phyloP scores from a whole-genome alignment of 345 rosid genomes.

The Stellera chamaejasme region DNA sequence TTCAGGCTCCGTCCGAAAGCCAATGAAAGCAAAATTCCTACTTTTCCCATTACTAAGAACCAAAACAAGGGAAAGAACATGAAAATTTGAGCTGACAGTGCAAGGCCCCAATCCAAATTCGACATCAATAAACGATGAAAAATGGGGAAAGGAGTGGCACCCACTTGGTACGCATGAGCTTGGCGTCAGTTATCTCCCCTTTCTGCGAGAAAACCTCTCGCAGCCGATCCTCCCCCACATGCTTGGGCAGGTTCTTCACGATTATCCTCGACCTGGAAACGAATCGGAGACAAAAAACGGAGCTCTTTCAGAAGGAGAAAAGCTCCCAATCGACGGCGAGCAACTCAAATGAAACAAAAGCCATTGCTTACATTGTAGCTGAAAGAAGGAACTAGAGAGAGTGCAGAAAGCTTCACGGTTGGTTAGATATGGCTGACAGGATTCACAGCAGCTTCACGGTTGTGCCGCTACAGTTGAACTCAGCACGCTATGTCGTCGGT shows the following conservation, averaged over 20 bases:
- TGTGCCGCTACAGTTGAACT: too few relatives aligned
- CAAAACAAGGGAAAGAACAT: not conserved
- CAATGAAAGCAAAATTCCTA: conserved; percentile 83
- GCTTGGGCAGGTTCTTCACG: conserved; percentile 72
- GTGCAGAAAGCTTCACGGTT: too few relatives aligned
- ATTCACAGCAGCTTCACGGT: too few relatives aligned
- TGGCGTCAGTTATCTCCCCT: conserved; percentile 79
- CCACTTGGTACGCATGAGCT: conserved; percentile 71
- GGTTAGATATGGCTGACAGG: too few relatives aligned
- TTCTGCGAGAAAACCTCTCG: conserved; percentile 64
- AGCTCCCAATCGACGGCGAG: too few relatives aligned
- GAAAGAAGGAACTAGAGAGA: too few relatives aligned
- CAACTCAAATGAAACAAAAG: too few relatives aligned
- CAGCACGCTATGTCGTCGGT: too few relatives aligned
- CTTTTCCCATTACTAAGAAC: conserved; percentile 63
- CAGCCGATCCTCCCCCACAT: conserved; percentile 53
- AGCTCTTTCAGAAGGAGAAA: not conserved
- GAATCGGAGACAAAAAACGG: not conserved
- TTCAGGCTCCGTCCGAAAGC: conserved; percentile 61
- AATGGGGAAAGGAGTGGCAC: not conserved
- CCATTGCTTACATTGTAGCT: too few relatives aligned
- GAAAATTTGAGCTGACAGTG: not conserved
- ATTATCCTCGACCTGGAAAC: conserved; percentile 70
- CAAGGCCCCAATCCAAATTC: not conserved
- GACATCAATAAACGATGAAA: not conserved